phyloP scores from a whole-genome alignment of 441 rosid genomes.

The Pelargonium fulgidum region DNA sequence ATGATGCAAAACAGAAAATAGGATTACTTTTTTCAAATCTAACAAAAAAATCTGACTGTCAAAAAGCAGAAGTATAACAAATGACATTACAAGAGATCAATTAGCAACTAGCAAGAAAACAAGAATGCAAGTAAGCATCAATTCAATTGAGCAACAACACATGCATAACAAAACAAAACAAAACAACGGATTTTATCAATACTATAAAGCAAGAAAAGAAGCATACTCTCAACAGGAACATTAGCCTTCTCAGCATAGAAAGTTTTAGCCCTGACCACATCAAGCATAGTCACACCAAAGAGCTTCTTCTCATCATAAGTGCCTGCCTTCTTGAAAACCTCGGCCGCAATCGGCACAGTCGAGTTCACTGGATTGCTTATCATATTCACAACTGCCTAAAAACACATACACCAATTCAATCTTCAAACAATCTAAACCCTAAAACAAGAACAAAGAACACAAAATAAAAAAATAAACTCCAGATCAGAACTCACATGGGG shows the following conservation, averaged over 20 bases:
- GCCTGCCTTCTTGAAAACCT: slow-evolving; percentile 94
- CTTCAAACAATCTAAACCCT: no score
- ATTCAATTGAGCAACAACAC: no score
- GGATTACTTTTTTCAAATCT: no score
- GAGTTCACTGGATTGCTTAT: slow-evolving; percentile 98
- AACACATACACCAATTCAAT: neutral
- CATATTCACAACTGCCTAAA: slow-evolving; percentile 81
- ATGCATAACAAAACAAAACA: no score
- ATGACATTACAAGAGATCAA: no score
- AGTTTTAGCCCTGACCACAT: slow-evolving; percentile 90
- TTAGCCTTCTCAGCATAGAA: slow-evolving; percentile 89
- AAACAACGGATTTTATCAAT: no score
- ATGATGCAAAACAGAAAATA: no score
- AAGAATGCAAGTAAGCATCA: no score
- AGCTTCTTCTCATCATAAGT: slow-evolving; percentile 65
- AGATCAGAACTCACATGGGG: slow-evolving; percentile 53
- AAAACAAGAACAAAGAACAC: neutral
- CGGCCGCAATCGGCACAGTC: slow-evolving; percentile 91
- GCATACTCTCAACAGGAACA: slow-evolving; percentile 67
- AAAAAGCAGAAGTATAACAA: no score
- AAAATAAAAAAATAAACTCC: slow-evolving; percentile 1
- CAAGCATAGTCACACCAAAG: slow-evolving; percentile 94
- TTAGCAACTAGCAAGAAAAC: no score
- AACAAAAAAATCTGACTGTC: no score
- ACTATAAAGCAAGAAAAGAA: neutral